phyloP scores from a whole-genome alignment of 352 stramenopile species.

The Phytophthora cryptogea region DNA sequence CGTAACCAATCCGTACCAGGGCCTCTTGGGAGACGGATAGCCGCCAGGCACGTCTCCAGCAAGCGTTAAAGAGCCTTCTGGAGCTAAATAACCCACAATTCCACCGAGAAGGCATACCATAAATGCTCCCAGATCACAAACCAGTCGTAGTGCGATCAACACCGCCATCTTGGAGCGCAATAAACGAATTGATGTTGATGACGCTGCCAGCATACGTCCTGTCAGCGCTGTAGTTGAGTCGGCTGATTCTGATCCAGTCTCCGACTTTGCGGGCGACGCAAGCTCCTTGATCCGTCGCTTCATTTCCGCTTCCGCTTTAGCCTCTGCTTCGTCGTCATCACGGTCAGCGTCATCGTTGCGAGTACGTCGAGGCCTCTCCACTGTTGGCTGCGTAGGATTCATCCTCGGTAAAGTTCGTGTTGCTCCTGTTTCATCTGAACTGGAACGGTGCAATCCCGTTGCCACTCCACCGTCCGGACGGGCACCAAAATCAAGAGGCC shows the following conservation, averaged over 20 bases:
- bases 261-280: slow-evolving; percentile 54
- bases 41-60: slow-evolving; percentile 82
- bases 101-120: slow-evolving; percentile 85
- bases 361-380: slow-evolving; percentile 16
- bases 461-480: slow-evolving; percentile 6
- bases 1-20: slow-evolving; percentile 49
- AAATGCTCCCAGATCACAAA: slow-evolving; percentile 69
- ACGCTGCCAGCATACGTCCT: slow-evolving; percentile 36
- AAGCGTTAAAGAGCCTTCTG: slow-evolving; percentile 69
- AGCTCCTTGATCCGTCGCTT: slow-evolving; percentile 42
- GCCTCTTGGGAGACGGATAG: slow-evolving; percentile 51
- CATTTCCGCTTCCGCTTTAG: slow-evolving; percentile 29
- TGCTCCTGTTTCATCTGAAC: slow-evolving; percentile 24
- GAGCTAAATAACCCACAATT: slow-evolving; percentile 55
- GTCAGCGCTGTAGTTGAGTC: slow-evolving; percentile 59
- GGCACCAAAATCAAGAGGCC: slow-evolving; percentile 35
- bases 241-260: slow-evolving; percentile 43
- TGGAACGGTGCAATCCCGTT: slow-evolving; percentile 18
- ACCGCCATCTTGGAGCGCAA: slow-evolving; percentile 37
- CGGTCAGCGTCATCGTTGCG: slow-evolving; percentile 5
- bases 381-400: slow-evolving; percentile 19
- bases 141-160: slow-evolving; percentile 45
- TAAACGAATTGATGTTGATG: slow-evolving; percentile 33
- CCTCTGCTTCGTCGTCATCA: slow-evolving; percentile 13
- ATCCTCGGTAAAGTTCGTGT: slow-evolving; percentile 22